Evolutionary conservation across 305 asterid genomes (phyloP), one percentile per base, ranked within the genome.

Genomic region (Fraxinus albicans): DNA sequence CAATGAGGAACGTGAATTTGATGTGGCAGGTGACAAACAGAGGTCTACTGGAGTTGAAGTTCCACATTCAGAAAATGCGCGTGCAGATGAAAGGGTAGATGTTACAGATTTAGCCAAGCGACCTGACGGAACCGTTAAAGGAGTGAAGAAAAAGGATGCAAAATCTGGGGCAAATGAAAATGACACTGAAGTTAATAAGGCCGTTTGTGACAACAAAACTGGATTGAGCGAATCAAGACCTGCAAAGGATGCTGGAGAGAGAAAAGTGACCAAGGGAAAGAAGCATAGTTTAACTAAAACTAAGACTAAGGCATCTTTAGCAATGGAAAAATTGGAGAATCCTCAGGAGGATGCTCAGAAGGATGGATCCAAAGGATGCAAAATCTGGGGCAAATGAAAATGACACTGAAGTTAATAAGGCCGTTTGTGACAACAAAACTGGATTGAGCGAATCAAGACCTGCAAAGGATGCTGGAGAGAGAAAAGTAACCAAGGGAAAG

Each of bases 281-380:
- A 92, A 89, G 79, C 89, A 89, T 47, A 81, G 89, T 77, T 87
- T 85, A 81, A 77, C 82, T 81, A 91, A 86, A 83, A 72, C 87
- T 0, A 88, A 87, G 87, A 76, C 40, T 8, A 77, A 82, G 70
- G 73, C 34, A 84, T 58, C 58, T 4, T 82, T 55, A 33, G 33
- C 21, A 53, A 73, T 31, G 79, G 84, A 33, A 77, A 84, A 83
- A 76, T 80, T 34, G 79, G 78, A 75, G 47, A 87, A 74, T 72
- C 76, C 88, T 79, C 76, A 60, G 4, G 78, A 84, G 79, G 86
- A 87, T 72, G 73, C 81, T 44, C 31, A 60, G 72, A 44, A 50
- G 47, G 82, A 76, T 73, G 86, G 29, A 31, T 34, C 78, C 34
- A 76, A 77, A 86, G 80, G 79, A 76, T 38, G 86, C 83, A 79